Conservation (phyloP, 2,329 filamentous ascomycete genomes). For the Mariannaea sp. region DNA sequence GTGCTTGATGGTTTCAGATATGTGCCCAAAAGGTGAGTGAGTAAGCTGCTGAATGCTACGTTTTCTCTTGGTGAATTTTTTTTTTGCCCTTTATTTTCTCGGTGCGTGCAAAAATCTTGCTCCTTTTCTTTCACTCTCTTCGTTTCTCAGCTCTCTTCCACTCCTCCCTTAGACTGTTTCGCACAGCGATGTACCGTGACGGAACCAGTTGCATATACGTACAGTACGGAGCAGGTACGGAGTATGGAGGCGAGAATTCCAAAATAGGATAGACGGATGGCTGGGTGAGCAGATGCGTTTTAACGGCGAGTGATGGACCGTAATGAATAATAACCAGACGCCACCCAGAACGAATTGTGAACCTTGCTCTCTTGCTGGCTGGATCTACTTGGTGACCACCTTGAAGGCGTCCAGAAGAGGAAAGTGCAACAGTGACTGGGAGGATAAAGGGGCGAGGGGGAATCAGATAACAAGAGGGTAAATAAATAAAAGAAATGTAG, state of each 20-base stretch:
- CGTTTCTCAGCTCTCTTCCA: too few species aligned
- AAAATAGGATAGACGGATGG: slow-evolving; percentile 12
- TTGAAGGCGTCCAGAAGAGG: slow-evolving; percentile 6
- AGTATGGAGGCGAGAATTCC: too few species aligned
- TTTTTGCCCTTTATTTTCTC: slow-evolving; percentile 1
- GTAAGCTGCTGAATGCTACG: not conserved
- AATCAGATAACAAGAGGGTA: not conserved
- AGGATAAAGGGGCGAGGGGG: not conserved
- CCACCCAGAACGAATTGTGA: slow-evolving; percentile 14
- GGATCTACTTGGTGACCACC: too few species aligned
- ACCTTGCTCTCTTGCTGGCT: slow-evolving; percentile 14
- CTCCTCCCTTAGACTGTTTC: not conserved
- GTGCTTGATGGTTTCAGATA: slow-evolving; percentile 18
- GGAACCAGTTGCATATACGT: not conserved
- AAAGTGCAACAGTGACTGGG: not conserved
- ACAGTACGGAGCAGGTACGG: not conserved
- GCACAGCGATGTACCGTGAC: too few species aligned
- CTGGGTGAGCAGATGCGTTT: not conserved
- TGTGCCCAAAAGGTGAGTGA: not conserved
- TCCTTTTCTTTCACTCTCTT: not conserved
- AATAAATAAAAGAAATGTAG: slow-evolving; percentile 1
- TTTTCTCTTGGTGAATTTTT: not conserved
- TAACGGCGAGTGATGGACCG: not conserved
- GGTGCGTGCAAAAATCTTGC: not conserved
- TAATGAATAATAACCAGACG: slow-evolving; percentile 16